Conservation (phyloP, 1,139 yeast species). For the Lodderomyces beijingensis region DNA sequence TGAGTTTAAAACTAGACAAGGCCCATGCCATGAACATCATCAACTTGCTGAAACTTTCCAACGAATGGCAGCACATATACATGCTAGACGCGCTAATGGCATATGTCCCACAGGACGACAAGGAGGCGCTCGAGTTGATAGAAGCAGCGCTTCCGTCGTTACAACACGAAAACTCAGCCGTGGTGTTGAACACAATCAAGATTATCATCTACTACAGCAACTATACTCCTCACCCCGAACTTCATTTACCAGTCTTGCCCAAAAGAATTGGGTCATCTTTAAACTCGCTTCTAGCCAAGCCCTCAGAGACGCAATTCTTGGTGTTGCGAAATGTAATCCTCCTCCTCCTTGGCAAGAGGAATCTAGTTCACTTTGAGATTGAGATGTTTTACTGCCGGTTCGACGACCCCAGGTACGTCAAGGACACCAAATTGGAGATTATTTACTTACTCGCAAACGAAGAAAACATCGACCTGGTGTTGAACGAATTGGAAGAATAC, state of each 20-base stretch:
- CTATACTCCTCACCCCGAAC: slow-evolving; percentile 48
- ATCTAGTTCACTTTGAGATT: slow-evolving; percentile 61
- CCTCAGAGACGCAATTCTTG: slow-evolving; percentile 80
- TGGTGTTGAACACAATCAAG: slow-evolving; percentile 73
- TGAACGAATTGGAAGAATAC: slow-evolving; percentile 77
- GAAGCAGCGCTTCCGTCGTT: slow-evolving; percentile 69
- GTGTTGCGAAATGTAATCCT: slow-evolving; percentile 78
- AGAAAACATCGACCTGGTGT: slow-evolving; percentile 54
- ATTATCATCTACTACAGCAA: slow-evolving; percentile 69
- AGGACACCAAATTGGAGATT: slow-evolving; percentile 86
- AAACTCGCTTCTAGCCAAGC: slow-evolving; percentile 67
- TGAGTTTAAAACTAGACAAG: slow-evolving; percentile 54
- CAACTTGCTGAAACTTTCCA: slow-evolving; percentile 39
- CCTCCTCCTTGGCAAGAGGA: slow-evolving; percentile 62
- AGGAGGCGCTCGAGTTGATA: slow-evolving; percentile 63
- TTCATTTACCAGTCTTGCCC: slow-evolving; percentile 48
- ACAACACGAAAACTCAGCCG: slow-evolving; percentile 79
- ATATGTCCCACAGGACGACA: slow-evolving; percentile 64
- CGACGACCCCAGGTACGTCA: slow-evolving; percentile 83
- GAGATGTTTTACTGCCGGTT: slow-evolving; percentile 76
- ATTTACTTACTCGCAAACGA: slow-evolving; percentile 74
- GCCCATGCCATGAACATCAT: slow-evolving; percentile 53
- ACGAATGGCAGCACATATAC: slow-evolving; percentile 80
- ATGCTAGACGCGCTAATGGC: slow-evolving; percentile 66
- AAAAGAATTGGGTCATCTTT: slow-evolving; percentile 68